Evolutionary conservation across 2,329 filamentous ascomycete species (phyloP), one percentile per base, ranked within the genome.

Genomic region (Phialocephala subalpina): DNA sequence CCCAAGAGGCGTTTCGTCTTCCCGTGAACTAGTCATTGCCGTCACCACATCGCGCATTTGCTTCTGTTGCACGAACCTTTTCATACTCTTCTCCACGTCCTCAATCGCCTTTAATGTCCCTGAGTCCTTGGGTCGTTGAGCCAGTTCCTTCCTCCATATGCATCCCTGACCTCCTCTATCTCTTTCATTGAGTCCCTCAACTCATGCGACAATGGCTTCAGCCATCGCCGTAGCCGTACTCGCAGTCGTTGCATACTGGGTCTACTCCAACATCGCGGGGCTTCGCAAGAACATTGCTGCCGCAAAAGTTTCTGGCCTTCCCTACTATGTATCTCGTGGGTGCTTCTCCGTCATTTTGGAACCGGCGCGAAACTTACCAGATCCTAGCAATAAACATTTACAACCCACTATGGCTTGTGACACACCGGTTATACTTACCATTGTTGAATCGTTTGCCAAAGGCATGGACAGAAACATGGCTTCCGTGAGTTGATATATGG

Each of bases 391-490:
- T 80, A 49, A 80, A 79, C 22, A 81, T 84, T 0, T 84, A 86
- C 73, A 84, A 83, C 69, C 70, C 81, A 18, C 72, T 82, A 25
- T 91, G 88, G 85, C 81, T 89, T 63, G 72, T 89, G 29, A 84
- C 85, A 1, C 80, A 83, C 70, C 76, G 76, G 59, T 67, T 89
- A 47, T 89, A 83, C 83, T 73, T 87, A 12, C 85, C 85, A 2
- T 64, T 90, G 16, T 80, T 91, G 69, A 82, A 81, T 64, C 73
- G 77, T 16, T 78, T 91, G 0, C 90, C 90, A 0, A 78, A 78
- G 52, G 79, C 81, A 18, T 84, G 81, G 77, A 88, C 85, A 78
- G 81, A 87, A 62, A 72, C 81, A 60, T 89, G 89, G 84, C 75
- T 90, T 53, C 82, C 85, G 88, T 91, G 81, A 22, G 36, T 45